phyloP scores from a whole-genome alignment of 108 stramenopile species.

The Chaetoceros tenuissimus region DNA sequence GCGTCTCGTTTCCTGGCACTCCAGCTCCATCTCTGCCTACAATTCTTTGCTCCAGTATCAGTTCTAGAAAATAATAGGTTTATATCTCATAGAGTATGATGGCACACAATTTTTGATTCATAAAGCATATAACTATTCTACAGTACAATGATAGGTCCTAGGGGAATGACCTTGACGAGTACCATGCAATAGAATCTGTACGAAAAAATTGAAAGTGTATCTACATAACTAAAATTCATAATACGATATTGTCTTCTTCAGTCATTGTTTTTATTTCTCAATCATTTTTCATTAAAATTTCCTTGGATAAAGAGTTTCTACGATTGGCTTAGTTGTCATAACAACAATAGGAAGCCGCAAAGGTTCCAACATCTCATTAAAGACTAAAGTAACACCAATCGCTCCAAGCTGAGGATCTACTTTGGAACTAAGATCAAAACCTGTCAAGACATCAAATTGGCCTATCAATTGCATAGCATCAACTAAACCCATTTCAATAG shows the following conservation, averaged over 20 bases:
- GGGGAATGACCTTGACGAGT: too few relatives aligned
- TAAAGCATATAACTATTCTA: too few relatives aligned
- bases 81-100: too few relatives aligned
- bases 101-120: too few relatives aligned
- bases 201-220: too few relatives aligned
- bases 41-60: constrained; percentile 18
- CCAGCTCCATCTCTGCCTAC: constrained; percentile 13
- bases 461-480: constrained; percentile 57
- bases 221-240: neutral
- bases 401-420: constrained; percentile 74
- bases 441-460: constrained; percentile 46
- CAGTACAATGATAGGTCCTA: too few relatives aligned
- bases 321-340: constrained; percentile 75
- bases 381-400: constrained; percentile 57
- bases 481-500: constrained; percentile 61
- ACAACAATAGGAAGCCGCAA: constrained; percentile 75
- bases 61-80: too few relatives aligned
- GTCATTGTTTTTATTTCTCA: too few relatives aligned
- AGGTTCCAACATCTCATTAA: constrained; percentile 80
- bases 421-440: constrained; percentile 39
- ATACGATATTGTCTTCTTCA: too few relatives aligned
- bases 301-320: constrained; percentile 48
- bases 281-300: constrained; percentile 28
- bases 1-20: constrained; percentile 29
- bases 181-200: too few relatives aligned